These are phyloP conservation scores for Stereum hirsutum DNA, from an alignment of 1,284 basidiomycete genomes.

Conservation along the genomic window DNA sequence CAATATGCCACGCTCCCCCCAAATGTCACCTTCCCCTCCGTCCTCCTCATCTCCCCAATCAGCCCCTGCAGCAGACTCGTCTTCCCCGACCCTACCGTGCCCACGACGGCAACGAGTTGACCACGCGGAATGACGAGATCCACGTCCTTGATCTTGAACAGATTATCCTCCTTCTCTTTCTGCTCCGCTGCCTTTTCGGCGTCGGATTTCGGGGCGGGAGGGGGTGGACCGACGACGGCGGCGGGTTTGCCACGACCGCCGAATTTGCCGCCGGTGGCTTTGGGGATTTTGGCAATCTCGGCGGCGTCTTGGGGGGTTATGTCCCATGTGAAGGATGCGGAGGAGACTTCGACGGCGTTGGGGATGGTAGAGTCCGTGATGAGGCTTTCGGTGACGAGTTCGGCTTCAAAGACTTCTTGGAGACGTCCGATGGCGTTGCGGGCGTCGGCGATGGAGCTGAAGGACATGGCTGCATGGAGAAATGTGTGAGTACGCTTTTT, in stretches of 20 bases:
- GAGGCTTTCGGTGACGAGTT: slow-evolving; percentile 52
- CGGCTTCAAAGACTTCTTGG: slow-evolving; percentile 69
- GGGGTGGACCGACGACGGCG: too few relatives aligned
- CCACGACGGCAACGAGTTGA: slow-evolving; percentile 76
- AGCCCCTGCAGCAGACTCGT: slow-evolving; percentile 69
- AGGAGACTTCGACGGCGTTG: slow-evolving; percentile 54
- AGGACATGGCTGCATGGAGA: slow-evolving; percentile 48
- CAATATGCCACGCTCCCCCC: slow-evolving; percentile 47
- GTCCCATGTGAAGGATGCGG: slow-evolving; percentile 82
- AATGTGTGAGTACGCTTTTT: background rate
- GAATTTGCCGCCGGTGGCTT: background rate
- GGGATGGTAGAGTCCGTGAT: slow-evolving; percentile 40
- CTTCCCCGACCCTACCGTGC: slow-evolving; percentile 50
- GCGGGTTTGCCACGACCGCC: background rate
- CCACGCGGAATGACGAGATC: slow-evolving; percentile 62
- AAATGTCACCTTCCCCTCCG: slow-evolving; percentile 52
- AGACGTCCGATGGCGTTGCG: slow-evolving; percentile 66
- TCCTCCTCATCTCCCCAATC: slow-evolving; percentile 74
- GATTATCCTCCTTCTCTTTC: slow-evolving; percentile 26
- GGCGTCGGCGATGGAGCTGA: slow-evolving; percentile 75
- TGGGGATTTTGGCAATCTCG: slow-evolving; percentile 10
- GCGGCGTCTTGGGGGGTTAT: slow-evolving; percentile 38
- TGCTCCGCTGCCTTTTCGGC: background rate
- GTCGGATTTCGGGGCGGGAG: background rate
- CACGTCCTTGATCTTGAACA: slow-evolving; percentile 53